Conservation (phyloP, 2,329 filamentous ascomycete species). For the Tolypocladium amazonense region DNA sequence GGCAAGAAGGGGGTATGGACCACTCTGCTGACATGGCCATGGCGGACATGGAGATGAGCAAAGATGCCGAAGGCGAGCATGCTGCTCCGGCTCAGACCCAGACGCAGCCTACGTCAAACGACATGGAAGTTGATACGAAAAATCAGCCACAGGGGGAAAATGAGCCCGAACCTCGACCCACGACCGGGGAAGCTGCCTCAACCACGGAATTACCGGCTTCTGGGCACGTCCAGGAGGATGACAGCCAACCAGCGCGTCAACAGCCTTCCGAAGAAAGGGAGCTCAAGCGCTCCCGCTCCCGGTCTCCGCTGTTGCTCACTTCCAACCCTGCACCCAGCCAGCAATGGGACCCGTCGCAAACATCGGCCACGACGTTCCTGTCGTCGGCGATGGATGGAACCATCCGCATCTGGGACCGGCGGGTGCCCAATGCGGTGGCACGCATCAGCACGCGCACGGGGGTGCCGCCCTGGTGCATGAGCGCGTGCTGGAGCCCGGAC, state of each 20-base stretch:
- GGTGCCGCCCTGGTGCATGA: conserved; percentile 95
- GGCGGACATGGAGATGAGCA: conserved; percentile 18
- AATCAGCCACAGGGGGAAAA: not conserved
- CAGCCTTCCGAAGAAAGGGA: conserved; percentile 3
- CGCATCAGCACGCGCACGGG: conserved; percentile 63
- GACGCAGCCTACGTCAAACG: conserved; percentile 1
- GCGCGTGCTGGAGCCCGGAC: conserved; percentile 90
- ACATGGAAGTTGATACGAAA: conserved; percentile 7
- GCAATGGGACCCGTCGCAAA: conserved; percentile 43
- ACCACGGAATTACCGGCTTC: not conserved
- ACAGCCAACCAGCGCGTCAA: not conserved
- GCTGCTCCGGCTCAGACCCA: not conserved
- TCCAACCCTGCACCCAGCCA: conserved; percentile 8
- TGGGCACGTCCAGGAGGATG: not conserved
- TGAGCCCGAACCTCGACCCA: not conserved
- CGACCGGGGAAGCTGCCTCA: not conserved
- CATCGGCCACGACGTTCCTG: conserved; percentile 72
- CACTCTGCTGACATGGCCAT: conserved; percentile 33
- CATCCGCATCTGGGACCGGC: conserved; percentile 86
- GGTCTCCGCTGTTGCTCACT: conserved; percentile 12
- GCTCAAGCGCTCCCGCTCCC: conserved; percentile 12
- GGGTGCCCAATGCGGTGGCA: conserved; percentile 66
- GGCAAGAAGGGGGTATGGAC: conserved; percentile 27
- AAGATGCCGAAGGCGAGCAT: conserved; percentile 8
- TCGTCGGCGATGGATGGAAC: conserved; percentile 81